A percentile compares a stretch with the other conserved stretches of the same genome.
phyloP scores from a whole-genome alignment of 2,329 filamentous ascomycete species.

The Chaetomium globosum region DNA sequence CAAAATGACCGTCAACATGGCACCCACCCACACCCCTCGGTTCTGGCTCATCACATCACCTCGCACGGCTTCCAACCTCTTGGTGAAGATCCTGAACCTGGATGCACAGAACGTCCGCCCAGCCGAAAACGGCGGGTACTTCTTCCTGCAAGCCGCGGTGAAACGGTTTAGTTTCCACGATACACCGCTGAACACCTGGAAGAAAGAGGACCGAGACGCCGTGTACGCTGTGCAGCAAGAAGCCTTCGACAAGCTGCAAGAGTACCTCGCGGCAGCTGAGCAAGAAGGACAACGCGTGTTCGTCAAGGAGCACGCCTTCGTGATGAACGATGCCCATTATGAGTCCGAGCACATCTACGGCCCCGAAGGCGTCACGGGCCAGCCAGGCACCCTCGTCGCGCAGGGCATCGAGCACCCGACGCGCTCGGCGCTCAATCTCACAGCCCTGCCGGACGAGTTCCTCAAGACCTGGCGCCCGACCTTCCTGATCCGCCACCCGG shows the following conservation, averaged over 20 bases:
- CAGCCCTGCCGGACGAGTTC: slow-evolving; percentile 1
- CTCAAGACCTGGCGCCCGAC: slow-evolving; percentile 6
- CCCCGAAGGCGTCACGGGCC: background rate
- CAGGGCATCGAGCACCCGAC: slow-evolving; percentile 4
- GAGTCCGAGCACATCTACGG: background rate
- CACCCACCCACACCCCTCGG: background rate
- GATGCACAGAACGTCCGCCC: background rate
- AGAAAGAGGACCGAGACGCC: background rate
- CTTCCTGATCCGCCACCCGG: slow-evolving; percentile 11
- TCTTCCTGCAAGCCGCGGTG: background rate
- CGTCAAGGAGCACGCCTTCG: slow-evolving; percentile 10
- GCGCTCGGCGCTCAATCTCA: slow-evolving; percentile 3
- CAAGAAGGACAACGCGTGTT: background rate
- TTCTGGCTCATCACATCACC: slow-evolving; percentile 6
- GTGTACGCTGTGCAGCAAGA: background rate
- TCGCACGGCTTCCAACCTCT: slow-evolving; percentile 7
- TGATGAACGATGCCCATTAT: background rate
- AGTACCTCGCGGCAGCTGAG: background rate
- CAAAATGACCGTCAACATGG: background rate
- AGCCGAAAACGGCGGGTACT: background rate
- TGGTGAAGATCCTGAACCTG: slow-evolving; percentile 7
- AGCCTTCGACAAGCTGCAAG: slow-evolving; percentile 2
- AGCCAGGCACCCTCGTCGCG: background rate
- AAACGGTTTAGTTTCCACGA: background rate
- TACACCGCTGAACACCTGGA: background rate